A percentile compares a stretch with the other conserved stretches of the same genome.
Evolutionary conservation across 768 basidiomycete genomes (phyloP).

Genomic region (Dacryopinax spathularia): DNA sequence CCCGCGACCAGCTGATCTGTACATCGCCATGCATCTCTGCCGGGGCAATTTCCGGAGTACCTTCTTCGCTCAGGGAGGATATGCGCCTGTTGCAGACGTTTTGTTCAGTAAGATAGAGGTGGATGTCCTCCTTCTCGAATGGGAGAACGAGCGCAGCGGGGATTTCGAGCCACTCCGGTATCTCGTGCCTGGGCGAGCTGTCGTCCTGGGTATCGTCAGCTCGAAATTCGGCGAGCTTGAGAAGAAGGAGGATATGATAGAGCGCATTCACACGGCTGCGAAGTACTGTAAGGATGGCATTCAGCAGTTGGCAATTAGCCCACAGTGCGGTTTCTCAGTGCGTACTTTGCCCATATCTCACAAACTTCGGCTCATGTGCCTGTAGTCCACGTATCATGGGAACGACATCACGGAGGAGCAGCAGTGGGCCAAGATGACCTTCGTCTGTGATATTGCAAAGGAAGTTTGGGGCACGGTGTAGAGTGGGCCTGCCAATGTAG

Average conservation of each 20-base stretch:
- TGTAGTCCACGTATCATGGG: neutral
- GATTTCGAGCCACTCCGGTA: conserved; percentile 11
- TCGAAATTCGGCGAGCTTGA: neutral
- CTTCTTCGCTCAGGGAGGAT: conserved; percentile 12
- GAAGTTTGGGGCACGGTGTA: neutral
- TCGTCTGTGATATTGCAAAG: neutral
- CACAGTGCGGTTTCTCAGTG: conserved; percentile 1
- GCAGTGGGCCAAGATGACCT: conserved; percentile 3
- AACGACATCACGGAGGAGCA: neutral
- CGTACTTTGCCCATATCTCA: neutral
- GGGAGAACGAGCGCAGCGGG: conserved; percentile 10
- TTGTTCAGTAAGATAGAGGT: conserved; percentile 10
- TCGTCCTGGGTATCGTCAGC: neutral
- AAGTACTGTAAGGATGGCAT: neutral
- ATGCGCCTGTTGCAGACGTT: conserved; percentile 13
- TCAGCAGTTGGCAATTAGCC: neutral
- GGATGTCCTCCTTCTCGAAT: conserved; percentile 11
- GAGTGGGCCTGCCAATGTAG: no score
- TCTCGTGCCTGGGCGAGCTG: neutral
- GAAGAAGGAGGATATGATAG: neutral
- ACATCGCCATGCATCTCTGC: conserved; percentile 10
- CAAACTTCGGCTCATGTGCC: neutral
- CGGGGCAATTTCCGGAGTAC: conserved; percentile 12
- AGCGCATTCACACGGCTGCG: neutral
- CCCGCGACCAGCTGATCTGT: conserved; percentile 9